Evolutionary conservation across 2,329 filamentous ascomycete species (phyloP), one percentile per base, ranked within the genome.

Genomic region (Thielaviopsis punctulata): DNA sequence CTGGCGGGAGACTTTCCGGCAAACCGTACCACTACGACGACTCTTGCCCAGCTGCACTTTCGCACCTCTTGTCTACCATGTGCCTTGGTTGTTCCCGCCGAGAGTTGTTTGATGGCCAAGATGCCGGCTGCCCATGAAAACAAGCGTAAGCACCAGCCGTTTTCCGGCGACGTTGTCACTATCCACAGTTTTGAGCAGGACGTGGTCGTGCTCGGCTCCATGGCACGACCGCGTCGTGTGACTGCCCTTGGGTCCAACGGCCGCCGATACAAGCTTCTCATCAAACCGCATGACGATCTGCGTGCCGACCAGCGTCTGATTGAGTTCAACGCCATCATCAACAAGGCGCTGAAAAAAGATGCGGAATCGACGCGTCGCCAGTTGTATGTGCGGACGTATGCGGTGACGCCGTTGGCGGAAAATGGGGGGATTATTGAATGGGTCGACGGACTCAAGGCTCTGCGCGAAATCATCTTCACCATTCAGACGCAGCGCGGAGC

Each of bases 311-410:
- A 96, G 65, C 86, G 92, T 49, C 79, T 98, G 19, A 98, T 98
- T 89, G 93, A 98, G 63, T 98, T 98, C 72, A 98, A 96, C 64
- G 81, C 84, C 45, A 92, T 96, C 78, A 96, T 98, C 70, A 98
- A 98, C 64, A 78, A 92, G 55, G 87, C 90, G 2, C 69, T 99
- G 53, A 95, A 95, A 63, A 81, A 85, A 56, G 89, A 96, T 61
- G 82, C 89, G 2, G 89, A 95, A 62, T 86, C 88, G 15, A 93
- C 86, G 65, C 84, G 86, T 63, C 79, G 92, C 15, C 85, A 92
- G 58, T 75, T 98, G 52, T 94, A 94, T 64, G 95, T 99, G 66
- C 88, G 89, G 62, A 98, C 92, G 0, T 98, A 99, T 60, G 88
- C 87, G 6, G 93, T 99, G 12, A 95, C 90, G 4, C 93, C 92